phyloP scores from a whole-genome alignment of 2,329 filamentous ascomycete species.

The Aspergillus calidoustus region DNA sequence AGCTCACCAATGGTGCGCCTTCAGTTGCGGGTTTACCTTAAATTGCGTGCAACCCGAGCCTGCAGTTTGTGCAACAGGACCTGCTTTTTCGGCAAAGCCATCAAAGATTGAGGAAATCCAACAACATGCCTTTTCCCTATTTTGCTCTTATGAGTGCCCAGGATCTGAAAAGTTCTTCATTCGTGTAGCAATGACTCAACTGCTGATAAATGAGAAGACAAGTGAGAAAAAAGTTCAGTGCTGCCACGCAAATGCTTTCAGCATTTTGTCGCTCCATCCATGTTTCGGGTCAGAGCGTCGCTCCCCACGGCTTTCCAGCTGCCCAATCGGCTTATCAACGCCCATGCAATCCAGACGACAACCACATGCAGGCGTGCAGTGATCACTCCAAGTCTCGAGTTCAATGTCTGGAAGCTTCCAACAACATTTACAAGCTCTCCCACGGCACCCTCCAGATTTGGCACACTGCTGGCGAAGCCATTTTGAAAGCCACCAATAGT shows the following conservation, averaged over 20 bases:
- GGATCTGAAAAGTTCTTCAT: neutral
- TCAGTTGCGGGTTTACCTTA: neutral
- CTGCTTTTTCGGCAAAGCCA: neutral
- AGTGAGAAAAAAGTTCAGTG: too few species aligned
- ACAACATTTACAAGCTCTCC: neutral
- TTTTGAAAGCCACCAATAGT: neutral
- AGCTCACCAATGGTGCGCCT: neutral
- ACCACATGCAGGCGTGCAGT: neutral
- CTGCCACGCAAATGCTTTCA: too few species aligned
- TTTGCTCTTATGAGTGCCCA: neutral
- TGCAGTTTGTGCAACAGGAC: conserved; percentile 1
- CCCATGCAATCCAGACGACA: neutral
- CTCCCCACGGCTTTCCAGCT: too few species aligned
- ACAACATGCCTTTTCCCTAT: neutral
- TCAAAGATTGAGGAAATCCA: neutral
- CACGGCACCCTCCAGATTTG: neutral
- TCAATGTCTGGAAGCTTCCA: neutral
- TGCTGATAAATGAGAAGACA: too few species aligned
- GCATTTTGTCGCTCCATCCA: too few species aligned
- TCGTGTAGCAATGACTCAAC: neutral
- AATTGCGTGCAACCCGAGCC: neutral
- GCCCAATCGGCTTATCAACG: too few species aligned
- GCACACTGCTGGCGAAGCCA: neutral
- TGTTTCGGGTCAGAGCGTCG: too few species aligned
- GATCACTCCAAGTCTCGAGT: neutral